A percentile compares a stretch with the other conserved stretches of the same genome.
Conservation (phyloP, 176 grass and related monocot species). For the Leersia perrieri region DNA sequence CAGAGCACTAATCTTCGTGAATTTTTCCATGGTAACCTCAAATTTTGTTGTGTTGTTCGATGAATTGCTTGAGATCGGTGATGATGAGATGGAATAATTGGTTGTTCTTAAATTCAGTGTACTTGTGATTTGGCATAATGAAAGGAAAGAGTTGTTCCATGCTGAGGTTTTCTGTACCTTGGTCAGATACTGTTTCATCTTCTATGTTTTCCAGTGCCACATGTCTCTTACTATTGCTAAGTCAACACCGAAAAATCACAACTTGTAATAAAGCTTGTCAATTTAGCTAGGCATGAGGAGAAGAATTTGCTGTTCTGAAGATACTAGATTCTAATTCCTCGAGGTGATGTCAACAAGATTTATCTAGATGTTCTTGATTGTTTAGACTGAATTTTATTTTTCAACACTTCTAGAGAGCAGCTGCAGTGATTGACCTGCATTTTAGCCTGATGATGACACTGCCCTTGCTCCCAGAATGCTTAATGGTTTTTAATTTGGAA, state of each 20-base stretch:
- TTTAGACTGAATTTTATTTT: background rate
- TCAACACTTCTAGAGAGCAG: background rate
- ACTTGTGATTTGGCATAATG: background rate
- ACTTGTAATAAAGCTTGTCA: background rate
- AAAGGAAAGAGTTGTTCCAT: background rate
- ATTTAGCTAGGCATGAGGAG: too few species aligned
- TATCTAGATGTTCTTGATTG: background rate
- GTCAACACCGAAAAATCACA: background rate
- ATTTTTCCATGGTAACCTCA: background rate
- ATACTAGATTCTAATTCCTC: too few species aligned
- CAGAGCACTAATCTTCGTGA: background rate
- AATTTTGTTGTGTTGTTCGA: background rate
- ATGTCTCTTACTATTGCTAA: background rate
- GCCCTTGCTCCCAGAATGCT: background rate
- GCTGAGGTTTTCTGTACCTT: background rate
- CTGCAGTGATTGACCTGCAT: background rate
- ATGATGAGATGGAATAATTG: background rate
- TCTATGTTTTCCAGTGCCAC: background rate
- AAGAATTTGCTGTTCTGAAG: too few species aligned
- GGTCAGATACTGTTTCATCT: background rate
- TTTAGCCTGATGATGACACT: background rate
- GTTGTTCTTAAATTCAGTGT: background rate
- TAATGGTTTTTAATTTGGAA: background rate
- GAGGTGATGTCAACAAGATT: too few species aligned
- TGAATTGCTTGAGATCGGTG: background rate